Evolutionary conservation across 768 basidiomycete species (phyloP).

Genomic region (Mycena galericulata): DNA sequence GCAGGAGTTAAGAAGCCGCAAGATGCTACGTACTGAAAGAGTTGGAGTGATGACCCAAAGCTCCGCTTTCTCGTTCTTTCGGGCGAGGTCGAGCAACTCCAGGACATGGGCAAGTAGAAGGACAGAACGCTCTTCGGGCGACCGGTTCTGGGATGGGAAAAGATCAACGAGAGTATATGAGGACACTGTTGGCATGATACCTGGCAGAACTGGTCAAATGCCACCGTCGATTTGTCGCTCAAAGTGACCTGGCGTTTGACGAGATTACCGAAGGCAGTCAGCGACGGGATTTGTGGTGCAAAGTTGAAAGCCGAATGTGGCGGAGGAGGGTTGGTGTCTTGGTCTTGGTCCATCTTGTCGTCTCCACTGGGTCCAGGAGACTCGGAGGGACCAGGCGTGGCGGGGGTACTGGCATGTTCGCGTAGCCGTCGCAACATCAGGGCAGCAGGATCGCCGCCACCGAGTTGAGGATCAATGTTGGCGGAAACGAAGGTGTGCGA

Average conservation of each 20-base stretch:
- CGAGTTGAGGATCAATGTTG: too few species aligned
- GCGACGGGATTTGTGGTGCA: too few species aligned
- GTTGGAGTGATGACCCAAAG: neutral
- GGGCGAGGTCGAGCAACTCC: neutral
- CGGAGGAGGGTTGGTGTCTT: too few species aligned
- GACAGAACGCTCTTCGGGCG: neutral
- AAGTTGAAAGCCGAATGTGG: too few species aligned
- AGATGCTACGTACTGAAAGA: neutral
- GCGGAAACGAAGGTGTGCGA: too few species aligned
- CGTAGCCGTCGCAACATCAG: too few species aligned
- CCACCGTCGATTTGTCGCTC: neutral
- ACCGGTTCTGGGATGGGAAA: neutral
- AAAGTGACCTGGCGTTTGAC: neutral
- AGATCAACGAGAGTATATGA: neutral
- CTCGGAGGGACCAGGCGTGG: too few species aligned
- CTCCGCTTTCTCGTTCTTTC: neutral
- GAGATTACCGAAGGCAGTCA: neutral
- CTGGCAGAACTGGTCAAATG: conserved; percentile 6
- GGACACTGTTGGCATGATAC: neutral
- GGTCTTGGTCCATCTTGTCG: too few species aligned
- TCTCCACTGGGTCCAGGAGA: too few species aligned
- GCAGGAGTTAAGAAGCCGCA: neutral
- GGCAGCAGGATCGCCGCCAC: too few species aligned
- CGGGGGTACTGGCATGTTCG: too few species aligned
- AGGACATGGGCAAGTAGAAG: neutral